Evolutionary conservation across 345 rosid species (phyloP), one percentile per base, ranked within the genome.

Genomic region (Hibiscus tridactylites): DNA sequence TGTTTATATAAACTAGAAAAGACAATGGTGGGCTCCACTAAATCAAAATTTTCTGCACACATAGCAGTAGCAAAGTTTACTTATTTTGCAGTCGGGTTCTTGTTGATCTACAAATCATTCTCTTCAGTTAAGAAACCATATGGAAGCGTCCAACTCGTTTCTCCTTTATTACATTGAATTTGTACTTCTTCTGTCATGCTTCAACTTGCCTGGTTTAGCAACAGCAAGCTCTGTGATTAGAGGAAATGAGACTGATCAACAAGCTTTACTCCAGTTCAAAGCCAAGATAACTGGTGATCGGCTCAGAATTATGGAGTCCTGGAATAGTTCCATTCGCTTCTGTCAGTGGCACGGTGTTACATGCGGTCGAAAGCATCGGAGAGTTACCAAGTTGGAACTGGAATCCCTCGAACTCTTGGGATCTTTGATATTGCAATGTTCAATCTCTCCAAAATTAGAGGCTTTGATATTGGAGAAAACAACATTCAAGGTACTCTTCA

Each of bases 291-390:
- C 52, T 3, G 16, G 42, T 37, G 42, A 37, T 37, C 42, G 5
- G 42, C 42, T 37, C 8, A 6, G 42, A 6, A 44, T 42, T 15
- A 3, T 68, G 21, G 31, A 31, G 3, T 74, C 61, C 3, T 74
- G 77, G 77, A 74, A 74, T 5, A 21, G 31, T 8, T 67, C 77
- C n/a, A 3, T 47, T 59, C 73, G 44, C 29, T 74, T 66, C 35
- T 74, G 77, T 21, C 6, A 31, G 5, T 74, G 77, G 77, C 6
- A 21, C 1, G 42, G 77, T 4, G 66, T 76, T n/a, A 57, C 72
- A 11, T 76, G 75, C 59, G 8, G 79, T 47, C 42, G 42, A 72
- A 1, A 56, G 17, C 75, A 58, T 21, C 50, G 50, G 42, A 70
- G 79, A 26, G 74, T 71, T 4, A 21, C 28, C 24, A 3, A 1